Evolutionary conservation across 129 eudicot genomes (phyloP).

Genomic region (Erigeron canadensis): DNA sequence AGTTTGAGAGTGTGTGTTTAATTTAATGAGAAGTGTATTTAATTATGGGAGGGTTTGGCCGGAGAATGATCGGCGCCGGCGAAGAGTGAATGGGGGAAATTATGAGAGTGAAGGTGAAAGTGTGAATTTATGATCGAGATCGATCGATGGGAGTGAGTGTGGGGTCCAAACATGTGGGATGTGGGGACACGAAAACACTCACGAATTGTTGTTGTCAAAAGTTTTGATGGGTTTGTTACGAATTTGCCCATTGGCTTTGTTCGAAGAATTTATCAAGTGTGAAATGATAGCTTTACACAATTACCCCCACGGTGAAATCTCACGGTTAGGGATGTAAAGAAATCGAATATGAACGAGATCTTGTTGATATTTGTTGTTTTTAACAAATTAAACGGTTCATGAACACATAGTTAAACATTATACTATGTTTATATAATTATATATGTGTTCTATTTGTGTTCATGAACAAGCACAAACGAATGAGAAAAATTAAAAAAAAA

Average conservation of each 20-base stretch:
- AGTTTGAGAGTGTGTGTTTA: no score
- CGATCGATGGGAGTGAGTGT: neutral
- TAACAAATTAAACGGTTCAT: no score
- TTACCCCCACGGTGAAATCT: no score
- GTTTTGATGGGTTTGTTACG: conserved; percentile 16
- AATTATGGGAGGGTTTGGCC: conserved; percentile 12
- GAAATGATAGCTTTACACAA: neutral
- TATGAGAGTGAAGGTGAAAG: neutral
- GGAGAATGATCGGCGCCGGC: conserved; percentile 29
- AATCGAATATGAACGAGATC: no score
- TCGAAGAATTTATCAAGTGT: neutral
- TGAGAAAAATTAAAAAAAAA: no score
- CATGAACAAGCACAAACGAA: no score
- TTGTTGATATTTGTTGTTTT: no score
- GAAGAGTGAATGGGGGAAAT: conserved; percentile 24
- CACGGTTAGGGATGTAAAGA: no score
- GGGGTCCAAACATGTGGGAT: conserved; percentile 22
- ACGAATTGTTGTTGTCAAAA: conserved; percentile 31
- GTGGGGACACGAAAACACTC: conserved; percentile 22
- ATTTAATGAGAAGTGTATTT: conserved; percentile 4
- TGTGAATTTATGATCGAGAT: conserved; percentile 8
- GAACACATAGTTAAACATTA: no score
- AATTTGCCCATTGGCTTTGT: conserved; percentile 22
- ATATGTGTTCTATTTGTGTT: no score
- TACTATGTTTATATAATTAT: no score